Percentiles rank a stretch among this genome's conserved stretches.
Evolutionary conservation across 805 yeast species (phyloP).

Genomic region (Saccharomycopsis selenospora): DNA sequence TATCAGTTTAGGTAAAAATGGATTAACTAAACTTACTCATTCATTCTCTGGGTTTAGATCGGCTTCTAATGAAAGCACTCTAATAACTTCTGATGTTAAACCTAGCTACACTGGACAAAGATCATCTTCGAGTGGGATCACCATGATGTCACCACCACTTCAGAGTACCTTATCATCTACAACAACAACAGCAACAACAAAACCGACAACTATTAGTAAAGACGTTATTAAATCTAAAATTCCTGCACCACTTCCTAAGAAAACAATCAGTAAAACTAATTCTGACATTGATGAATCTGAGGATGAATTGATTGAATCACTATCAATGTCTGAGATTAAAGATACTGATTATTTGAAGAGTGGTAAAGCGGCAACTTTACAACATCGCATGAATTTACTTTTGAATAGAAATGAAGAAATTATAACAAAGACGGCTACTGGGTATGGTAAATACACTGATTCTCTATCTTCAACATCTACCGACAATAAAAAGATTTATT

Average conservation of each 20-base stretch:
- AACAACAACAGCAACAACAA: not conserved
- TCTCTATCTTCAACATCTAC: conserved; percentile 4
- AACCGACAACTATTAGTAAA: not conserved
- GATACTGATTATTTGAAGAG: conserved; percentile 16
- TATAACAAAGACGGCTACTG: conserved; percentile 54
- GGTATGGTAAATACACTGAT: conserved; percentile 74
- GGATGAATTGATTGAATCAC: conserved; percentile 16
- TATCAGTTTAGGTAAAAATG: conserved; percentile 17
- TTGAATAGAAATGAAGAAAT: conserved; percentile 10
- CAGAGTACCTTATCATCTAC: not conserved
- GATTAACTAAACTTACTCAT: conserved; percentile 17
- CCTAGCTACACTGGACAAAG: not conserved
- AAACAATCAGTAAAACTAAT: not conserved
- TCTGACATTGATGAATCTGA: conserved; percentile 17
- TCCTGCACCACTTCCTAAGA: no score
- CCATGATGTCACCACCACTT: not conserved
- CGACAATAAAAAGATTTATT: conserved; percentile 3
- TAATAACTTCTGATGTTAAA: not conserved
- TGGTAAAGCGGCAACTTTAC: conserved; percentile 11
- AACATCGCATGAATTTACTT: conserved; percentile 17
- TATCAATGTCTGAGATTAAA: conserved; percentile 20
- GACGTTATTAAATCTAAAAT: no score
- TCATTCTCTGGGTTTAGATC: conserved; percentile 20
- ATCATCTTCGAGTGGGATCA: not conserved
- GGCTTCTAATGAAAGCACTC: conserved; percentile 1